Evolutionary conservation across 305 asterid species (phyloP), one percentile per base, ranked within the genome.

Genomic region (Lippia alba): DNA sequence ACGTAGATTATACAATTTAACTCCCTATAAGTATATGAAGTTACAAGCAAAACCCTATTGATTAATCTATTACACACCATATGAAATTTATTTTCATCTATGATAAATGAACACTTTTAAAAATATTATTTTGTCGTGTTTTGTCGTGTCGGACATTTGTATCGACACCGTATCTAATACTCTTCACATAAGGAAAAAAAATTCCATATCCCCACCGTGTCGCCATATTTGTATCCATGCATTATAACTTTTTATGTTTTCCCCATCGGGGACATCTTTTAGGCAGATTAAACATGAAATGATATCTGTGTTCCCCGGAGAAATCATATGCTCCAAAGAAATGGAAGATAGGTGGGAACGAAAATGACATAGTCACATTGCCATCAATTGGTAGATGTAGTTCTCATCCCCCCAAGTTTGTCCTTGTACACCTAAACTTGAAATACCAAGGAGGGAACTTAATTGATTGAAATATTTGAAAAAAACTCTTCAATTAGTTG

Each of bases 321-420:
- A 41, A 40, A 70, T 70, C 56, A 54, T 62, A 15, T 46, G 16
- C 36, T 44, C 51, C 54, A 2, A 53, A 24, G 45, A 71, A 24
- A 72, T 71, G 51, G 41, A 61, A 78, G 16, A 59, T 66, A 34
- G 70, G 33, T 66, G 74, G 77, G 32, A 16, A 67, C 57, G 72
- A 78, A 69, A 63, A 49, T 68, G 73, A 78, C 75, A 67, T 34
- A 36, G 41, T 36, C 41, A 36, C 41, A 36, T 46, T 33, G 12
- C 50, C 44, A 45, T 59, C 34, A 20, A 24, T 24, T 24, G 30
- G 30, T 24, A 24, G 30, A 24, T 24, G 30, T 24, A 24, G 3
- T 24, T 24, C 30, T 24, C 46, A 36, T 51, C 19, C 30, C 30
- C 17, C 12, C 7, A 44, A 6, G 11, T 34, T 59, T 64, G 44